Conservation (phyloP, 1,284 basidiomycete species). For the Leccinum pachyderme region DNA sequence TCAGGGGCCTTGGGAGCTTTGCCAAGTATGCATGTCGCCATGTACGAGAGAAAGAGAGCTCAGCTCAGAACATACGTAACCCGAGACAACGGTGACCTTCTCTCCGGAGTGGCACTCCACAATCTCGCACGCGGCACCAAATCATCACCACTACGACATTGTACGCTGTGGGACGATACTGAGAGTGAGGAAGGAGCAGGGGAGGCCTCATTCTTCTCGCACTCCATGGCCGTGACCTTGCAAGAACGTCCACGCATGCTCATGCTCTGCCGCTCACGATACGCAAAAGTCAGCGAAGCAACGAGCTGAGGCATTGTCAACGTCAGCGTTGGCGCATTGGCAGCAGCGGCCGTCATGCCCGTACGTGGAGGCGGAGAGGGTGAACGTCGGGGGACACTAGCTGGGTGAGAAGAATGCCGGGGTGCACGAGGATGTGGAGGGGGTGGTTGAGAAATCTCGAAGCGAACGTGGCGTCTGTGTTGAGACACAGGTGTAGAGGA, state of each 20-base stretch:
- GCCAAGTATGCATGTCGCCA: neutral
- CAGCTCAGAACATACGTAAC: conserved; percentile 22
- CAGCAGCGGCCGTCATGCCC: conserved; percentile 1
- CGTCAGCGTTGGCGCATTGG: conserved; percentile 12
- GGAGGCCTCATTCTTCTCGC: conserved; percentile 12
- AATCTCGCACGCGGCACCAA: conserved; percentile 12
- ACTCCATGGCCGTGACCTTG: neutral
- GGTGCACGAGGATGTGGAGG: neutral
- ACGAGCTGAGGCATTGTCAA: conserved; percentile 34
- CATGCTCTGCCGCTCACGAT: conserved; percentile 24
- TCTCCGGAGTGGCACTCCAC: conserved; percentile 11
- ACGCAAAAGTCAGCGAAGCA: conserved; percentile 28
- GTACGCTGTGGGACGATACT: conserved; percentile 2
- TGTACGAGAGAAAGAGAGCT: conserved; percentile 8
- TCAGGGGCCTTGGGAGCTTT: neutral
- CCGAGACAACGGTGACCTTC: conserved; percentile 29
- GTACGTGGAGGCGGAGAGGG: conserved; percentile 29
- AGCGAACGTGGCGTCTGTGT: conserved; percentile 26
- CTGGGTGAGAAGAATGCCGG: neutral
- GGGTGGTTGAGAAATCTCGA: conserved; percentile 9
- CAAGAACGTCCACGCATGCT: conserved; percentile 21
- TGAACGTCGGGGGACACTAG: conserved; percentile 24
- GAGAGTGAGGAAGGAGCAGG: neutral
- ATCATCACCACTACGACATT: conserved; percentile 1
- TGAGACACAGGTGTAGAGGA: conserved; percentile 1